Evolutionary conservation across 2,329 filamentous ascomycete genomes (phyloP), one percentile per base, ranked within the genome.

Genomic region (Arthrobotrys sinensis): DNA sequence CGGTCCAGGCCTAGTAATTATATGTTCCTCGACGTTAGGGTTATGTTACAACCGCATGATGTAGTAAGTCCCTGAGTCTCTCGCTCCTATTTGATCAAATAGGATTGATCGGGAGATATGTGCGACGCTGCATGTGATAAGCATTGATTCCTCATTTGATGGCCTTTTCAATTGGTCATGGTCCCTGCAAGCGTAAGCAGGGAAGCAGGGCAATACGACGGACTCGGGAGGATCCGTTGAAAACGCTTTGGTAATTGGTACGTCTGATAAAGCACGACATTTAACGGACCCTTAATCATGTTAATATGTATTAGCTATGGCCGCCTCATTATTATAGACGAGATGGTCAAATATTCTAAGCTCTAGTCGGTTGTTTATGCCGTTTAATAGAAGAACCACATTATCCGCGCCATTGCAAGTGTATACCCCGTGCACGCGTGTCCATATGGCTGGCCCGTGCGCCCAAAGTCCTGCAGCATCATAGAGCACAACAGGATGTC

Each of bases 401-500:
- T 14, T 45, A n/a, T 5, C 40, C 5, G 2, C 2, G 40, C 12
- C 2, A 2, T 45, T 19, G 43, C n/a, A 1, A 16, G 43, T 28
- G 14, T 16, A 34, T 34, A 16, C 24, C 14, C 10, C n/a, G 46
- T 34, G n/a, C 24, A n/a, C n/a, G 43, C 28, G n/a, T 38, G n/a
- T 21, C 3, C 43, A 66, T 8, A 40, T 10, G n/a, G 8, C 34
- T 50, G 63, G 63, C 45, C 63, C 63, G 63, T 66, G 46, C 48
- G 50, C 19, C 8, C 36, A n/a, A 53, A 21, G n/a, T 62, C 52
- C 46, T 60, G 55, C 55, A 60, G 53, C 53, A 43, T 6, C 11
- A 24, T 7, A 19, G 32, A 52, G 53, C 14, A 63, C 57, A 34
- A 63, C 40, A 64, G 60, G 28, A 64, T n/a, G 46, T 46, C 43